Evolutionary conservation across 108 stramenopile genomes (phyloP).

Genomic region (Skeletonema marinoi): DNA sequence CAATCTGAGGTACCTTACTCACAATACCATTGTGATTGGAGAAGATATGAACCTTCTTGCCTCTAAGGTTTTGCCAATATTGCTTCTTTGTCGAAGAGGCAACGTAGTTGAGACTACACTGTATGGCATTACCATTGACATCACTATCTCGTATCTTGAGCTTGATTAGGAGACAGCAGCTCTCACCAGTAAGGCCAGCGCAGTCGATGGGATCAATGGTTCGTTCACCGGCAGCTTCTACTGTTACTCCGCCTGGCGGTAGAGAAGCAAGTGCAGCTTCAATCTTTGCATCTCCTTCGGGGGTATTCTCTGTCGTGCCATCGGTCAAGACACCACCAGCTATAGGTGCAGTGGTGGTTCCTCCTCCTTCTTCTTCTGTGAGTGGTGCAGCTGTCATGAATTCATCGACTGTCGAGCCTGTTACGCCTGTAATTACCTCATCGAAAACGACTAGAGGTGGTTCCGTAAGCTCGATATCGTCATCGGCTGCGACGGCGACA

Average conservation of each 20-base stretch:
- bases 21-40: neutral
- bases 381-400: neutral
- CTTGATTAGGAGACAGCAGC: neutral
- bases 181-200: neutral
- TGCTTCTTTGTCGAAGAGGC: neutral
- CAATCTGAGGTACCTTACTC: neutral
- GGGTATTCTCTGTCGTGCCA: neutral
- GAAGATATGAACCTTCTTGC: conserved; percentile 2
- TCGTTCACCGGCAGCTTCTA: neutral
- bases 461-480: neutral
- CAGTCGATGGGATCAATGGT: neutral
- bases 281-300: neutral
- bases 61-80: neutral
- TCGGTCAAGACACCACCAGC: neutral
- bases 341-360: neutral
- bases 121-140: neutral
- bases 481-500: neutral
- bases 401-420: neutral
- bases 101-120: neutral
- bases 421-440: neutral
- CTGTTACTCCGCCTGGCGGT: neutral
- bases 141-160: neutral
- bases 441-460: neutral
- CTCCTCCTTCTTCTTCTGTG: neutral
- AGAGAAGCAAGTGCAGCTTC: neutral